These are phyloP conservation scores for Nitzschia sp. DNA, from an alignment of 108 stramenopile species.

Conservation along the genomic window DNA sequence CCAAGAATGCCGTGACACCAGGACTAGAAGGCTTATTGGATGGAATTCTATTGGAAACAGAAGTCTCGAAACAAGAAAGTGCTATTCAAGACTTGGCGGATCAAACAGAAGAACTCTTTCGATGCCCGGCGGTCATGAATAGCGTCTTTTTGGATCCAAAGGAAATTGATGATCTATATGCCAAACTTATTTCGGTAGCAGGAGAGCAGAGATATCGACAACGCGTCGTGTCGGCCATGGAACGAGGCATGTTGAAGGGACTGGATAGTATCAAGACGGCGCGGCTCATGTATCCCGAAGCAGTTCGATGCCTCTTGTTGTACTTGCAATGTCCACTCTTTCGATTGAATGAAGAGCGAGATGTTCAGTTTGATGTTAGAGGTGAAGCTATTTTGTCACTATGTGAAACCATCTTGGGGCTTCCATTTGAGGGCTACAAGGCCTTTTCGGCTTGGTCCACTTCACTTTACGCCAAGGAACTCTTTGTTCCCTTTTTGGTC, in stretches of 20 bases:
- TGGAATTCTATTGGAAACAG: slow-evolving; percentile 36
- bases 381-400: slow-evolving; percentile 32
- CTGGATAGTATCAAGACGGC: slow-evolving; percentile 52
- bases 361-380: slow-evolving; percentile 28
- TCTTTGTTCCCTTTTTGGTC: slow-evolving; percentile 66
- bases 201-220: slow-evolving; percentile 34
- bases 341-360: slow-evolving; percentile 27
- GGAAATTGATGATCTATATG: slow-evolving; percentile 61
- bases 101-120: slow-evolving; percentile 64
- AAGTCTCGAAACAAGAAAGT: slow-evolving; percentile 18
- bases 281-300: slow-evolving; percentile 64
- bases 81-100: slow-evolving; percentile 46
- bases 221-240: slow-evolving; percentile 52
- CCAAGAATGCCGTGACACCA: slow-evolving; percentile 1
- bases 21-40: slow-evolving; percentile 44
- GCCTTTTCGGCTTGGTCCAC: slow-evolving; percentile 51
- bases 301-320: slow-evolving; percentile 63
- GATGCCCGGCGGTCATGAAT: slow-evolving; percentile 62
- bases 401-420: slow-evolving; percentile 45
- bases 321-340: slow-evolving; percentile 63
- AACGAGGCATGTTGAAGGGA: slow-evolving; percentile 59
- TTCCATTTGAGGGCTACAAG: slow-evolving; percentile 67
- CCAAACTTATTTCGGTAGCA: slow-evolving; percentile 32
- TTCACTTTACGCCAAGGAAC: slow-evolving; percentile 40
- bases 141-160: slow-evolving; percentile 65